Percentiles rank a stretch among this genome's conserved stretches.
These are phyloP conservation scores for Salix exigua DNA, from an alignment of 345 rosid genomes.

Conservation along the genomic window DNA sequence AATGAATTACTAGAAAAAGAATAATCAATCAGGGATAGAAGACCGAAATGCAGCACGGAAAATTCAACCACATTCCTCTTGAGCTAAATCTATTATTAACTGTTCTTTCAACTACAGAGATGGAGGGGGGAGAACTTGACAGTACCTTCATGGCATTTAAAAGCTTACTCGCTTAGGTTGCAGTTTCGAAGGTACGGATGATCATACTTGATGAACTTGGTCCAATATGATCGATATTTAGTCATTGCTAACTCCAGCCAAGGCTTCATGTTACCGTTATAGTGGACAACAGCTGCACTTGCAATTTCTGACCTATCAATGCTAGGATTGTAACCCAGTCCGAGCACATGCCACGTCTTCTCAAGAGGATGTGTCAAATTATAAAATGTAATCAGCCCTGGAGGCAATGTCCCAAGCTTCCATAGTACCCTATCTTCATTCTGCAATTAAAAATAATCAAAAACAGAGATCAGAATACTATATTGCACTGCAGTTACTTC, in stretches of 20 bases:
- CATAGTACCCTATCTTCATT: constrained; percentile 89
- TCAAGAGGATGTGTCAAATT: constrained; percentile 76
- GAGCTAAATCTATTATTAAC: constrained; percentile 15
- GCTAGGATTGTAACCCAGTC: constrained; percentile 95
- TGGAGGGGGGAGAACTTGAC: constrained; percentile 8
- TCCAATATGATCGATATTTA: constrained; percentile 85
- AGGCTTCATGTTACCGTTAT: constrained; percentile 99
- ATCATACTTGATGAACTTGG: constrained; percentile 80
- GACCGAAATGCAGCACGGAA: constrained; percentile 23
- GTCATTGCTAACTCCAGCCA: constrained; percentile 99
- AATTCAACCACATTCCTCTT: constrained; percentile 18
- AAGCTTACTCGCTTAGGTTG: constrained; percentile 58
- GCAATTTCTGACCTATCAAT: constrained; percentile 72
- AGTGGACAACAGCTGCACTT: constrained; percentile 89
- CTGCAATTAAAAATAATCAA: constrained; percentile 33
- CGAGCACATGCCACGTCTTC: constrained; percentile 97
- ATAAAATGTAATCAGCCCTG: constrained; percentile 92
- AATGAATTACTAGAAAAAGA: constrained; percentile 43
- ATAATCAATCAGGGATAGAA: constrained; percentile 31
- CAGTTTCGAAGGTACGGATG: constrained; percentile 82
- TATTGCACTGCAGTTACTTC: neutral
- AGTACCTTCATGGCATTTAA: constrained; percentile 12
- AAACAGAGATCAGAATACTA: constrained; percentile 2
- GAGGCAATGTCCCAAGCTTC: constrained; percentile 99
- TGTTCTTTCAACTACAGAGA: constrained; percentile 3